Base-by-base conservation (phyloP, 2,329 filamentous ascomycete genomes). In the Aspergillus fischeri region DNA sequence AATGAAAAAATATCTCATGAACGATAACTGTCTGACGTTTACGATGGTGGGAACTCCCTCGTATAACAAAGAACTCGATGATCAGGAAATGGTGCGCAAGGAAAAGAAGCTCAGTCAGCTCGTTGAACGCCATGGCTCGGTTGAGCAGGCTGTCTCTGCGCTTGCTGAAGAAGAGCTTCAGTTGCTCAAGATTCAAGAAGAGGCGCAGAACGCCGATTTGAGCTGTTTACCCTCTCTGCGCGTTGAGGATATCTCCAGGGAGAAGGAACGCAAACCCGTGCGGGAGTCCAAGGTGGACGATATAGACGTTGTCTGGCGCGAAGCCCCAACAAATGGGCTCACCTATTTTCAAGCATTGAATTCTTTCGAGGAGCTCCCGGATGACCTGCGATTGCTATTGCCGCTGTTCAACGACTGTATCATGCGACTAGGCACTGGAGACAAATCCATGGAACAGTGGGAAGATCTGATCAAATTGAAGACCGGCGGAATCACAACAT, bases 391-490 rank as follows among this genome's bases (percentile, higher is more conserved):
- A 53, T 81, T 90, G 65, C 80, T 97, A 57, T 84, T 97, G 50
- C 94, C 94, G 0, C 78, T 99, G 0, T 97, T 97, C 70, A 92
- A 90, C 14, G 92, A 96, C 70, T 87, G 90, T 41, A 87, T 99
- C 60, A 94, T 97, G 89, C 88, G 94, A 21, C 83, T 99, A 8
- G 94, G 94, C 14, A 99, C 93, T 2, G 89, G 89, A 65, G 84
- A 87, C 58, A 90, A 90, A 81, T 86, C 87, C 0, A 97, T 96
- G 89, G 94, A 97, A 73, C 87, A 97, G 73, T 84, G 97, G 52
- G 94, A 99, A 74, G 94, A 97, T 69, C 77, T 92, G 55, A 97
- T 99, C 73, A 97, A 97, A 74, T 82, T 97, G 29, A 96, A 95
- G 78, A 97, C 94, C 1, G 94, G 94, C 21, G 94, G 94, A 9